Evolutionary conservation across 257 asterid species (phyloP), one percentile per base, ranked within the genome.

Genomic region (Haberlea rhodopensis): DNA sequence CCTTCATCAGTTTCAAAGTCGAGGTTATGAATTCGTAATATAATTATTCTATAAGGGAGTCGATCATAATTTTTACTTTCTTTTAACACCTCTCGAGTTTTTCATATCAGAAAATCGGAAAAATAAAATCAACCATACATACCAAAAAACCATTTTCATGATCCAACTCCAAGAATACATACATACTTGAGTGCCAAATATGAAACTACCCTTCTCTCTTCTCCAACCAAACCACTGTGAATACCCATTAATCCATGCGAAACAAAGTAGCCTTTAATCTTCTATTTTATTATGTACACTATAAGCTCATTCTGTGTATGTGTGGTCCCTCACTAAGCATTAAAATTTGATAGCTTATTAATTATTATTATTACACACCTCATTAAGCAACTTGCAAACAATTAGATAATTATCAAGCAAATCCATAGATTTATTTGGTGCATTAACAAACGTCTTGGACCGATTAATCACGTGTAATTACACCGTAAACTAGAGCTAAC

Each of bases 221-320:
- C 16, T 63, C 49, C 54, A 16, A 20, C 21, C 0, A 4, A 65
- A 65, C 56, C 21, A 62, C 16, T 63, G 69, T 67, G 70, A 71
- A 73, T 66, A 76, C 69, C 74, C 76, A 68, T 72, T 63, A 27
- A 65, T 62, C n/a, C n/a, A n/a, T n/a, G n/a, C n/a, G n/a, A n/a
- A n/a, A n/a, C n/a, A n/a, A n/a, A n/a, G n/a, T n/a, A n/a, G n/a
- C n/a, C n/a, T n/a, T n/a, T n/a, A n/a, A n/a, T n/a, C n/a, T n/a
- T n/a, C 66, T 27, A 67, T 67, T 78, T 72, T 51, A 55, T 69
- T 53, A n/a, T n/a, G n/a, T n/a, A n/a, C n/a, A n/a, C n/a, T n/a
- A n/a, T n/a, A n/a, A n/a, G n/a, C n/a, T n/a, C n/a, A 52, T 43
- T 15, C 15, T 4, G 46, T 34, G 5, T 43, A 4, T 43, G n/a